Conservation (phyloP, 352 stramenopile species). For the Globisporangium canariense region DNA sequence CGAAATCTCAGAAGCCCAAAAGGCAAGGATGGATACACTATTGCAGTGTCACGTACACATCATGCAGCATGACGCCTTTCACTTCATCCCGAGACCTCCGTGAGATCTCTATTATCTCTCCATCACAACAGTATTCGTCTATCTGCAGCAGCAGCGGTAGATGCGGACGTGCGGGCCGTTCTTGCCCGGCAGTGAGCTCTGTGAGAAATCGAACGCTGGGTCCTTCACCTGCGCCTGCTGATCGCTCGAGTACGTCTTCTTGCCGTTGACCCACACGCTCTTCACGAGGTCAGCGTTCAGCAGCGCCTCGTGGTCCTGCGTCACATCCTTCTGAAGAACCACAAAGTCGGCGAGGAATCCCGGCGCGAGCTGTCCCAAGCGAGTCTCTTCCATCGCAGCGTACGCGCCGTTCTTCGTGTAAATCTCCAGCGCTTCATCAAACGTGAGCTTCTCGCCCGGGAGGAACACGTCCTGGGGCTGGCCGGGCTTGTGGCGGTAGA, state of each 20-base stretch:
- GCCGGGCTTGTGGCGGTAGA: slow-evolving; percentile 63
- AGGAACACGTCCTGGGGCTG: slow-evolving; percentile 52
- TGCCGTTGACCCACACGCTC: slow-evolving; percentile 62
- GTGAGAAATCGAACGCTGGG: slow-evolving; percentile 36
- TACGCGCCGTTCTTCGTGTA: slow-evolving; percentile 81
- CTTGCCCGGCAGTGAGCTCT: slow-evolving; percentile 65
- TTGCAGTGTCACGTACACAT: too few relatives aligned
- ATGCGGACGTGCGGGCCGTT: slow-evolving; percentile 58
- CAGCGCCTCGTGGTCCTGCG: slow-evolving; percentile 34
- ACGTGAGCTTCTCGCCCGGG: slow-evolving; percentile 61
- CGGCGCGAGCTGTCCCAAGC: slow-evolving; percentile 44
- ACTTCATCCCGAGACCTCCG: too few relatives aligned
- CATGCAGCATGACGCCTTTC: too few relatives aligned
- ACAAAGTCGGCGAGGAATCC: slow-evolving; percentile 74
- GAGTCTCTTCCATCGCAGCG: slow-evolving; percentile 53
- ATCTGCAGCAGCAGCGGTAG: slow-evolving; percentile 56
- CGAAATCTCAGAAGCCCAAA: too few relatives aligned
- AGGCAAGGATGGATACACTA: too few relatives aligned
- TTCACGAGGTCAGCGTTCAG: slow-evolving; percentile 47
- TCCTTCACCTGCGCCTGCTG: slow-evolving; percentile 4
- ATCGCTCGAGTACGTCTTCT: slow-evolving; percentile 51
- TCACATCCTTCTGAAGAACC: slow-evolving; percentile 58
- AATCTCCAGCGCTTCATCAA: slow-evolving; percentile 69
- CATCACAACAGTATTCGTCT: background rate
- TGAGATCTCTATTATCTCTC: too few relatives aligned